Conservation (phyloP, 1,284 basidiomycete species). For the Irpex rosettiformis region DNA sequence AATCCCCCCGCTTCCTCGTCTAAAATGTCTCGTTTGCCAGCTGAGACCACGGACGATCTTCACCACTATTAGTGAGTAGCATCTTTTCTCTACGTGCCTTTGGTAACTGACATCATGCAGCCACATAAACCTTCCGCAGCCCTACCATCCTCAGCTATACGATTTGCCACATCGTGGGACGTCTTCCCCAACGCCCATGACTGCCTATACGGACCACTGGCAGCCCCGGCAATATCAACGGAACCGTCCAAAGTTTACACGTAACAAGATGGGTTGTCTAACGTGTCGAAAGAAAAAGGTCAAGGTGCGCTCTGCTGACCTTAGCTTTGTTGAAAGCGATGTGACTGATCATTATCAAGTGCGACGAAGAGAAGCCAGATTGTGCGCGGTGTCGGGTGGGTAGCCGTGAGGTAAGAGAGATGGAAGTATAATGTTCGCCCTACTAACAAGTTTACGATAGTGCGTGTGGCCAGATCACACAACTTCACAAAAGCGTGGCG, state of each 20-base stretch:
- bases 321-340: background rate
- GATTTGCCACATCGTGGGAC: background rate
- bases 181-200: constrained; percentile 40
- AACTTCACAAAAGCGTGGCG: constrained; percentile 52
- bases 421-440: constrained; percentile 9
- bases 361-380: constrained; percentile 77
- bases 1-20: constrained; percentile 18
- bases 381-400: constrained; percentile 79
- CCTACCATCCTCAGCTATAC: background rate
- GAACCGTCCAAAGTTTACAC: constrained; percentile 82
- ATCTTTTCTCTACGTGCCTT: background rate
- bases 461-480: constrained; percentile 81
- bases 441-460: constrained; percentile 35
- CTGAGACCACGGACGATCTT: constrained; percentile 54
- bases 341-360: constrained; percentile 50
- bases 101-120: background rate
- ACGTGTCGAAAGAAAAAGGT: constrained; percentile 86
- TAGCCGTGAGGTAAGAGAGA: constrained; percentile 62
- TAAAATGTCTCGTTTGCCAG: constrained; percentile 26
- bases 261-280: constrained; percentile 81
- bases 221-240: constrained; percentile 53
- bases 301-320: constrained; percentile 49
- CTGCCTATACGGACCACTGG: constrained; percentile 24
- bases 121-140: background rate
- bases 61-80: constrained; percentile 33